Base-by-base conservation (phyloP, 768 basidiomycete genomes). In the Xerocomellus amylosporus region DNA sequence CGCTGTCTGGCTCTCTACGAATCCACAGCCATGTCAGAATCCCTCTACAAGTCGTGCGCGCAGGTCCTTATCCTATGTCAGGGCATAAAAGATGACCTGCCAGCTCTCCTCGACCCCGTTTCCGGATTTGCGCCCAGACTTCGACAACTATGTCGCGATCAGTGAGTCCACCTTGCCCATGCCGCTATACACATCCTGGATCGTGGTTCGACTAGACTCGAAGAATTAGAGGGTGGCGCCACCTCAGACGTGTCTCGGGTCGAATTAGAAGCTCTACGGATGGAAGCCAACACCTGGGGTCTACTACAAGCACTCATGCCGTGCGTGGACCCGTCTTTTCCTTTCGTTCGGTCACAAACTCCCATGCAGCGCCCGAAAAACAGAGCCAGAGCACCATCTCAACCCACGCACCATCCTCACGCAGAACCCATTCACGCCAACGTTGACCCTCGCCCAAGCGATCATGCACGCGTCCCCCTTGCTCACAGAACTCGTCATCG, bases 271-370 rank as follows among this genome's bases (percentile, higher is more conserved):
- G 73, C 83, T 1, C 69, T 91, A 49, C 77, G 80, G 10, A 75
- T 93, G 67, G 91, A 94, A 65, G 79, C 83, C 43, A 86, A 87
- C 67, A 92, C 92, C 1, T 95, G 92, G 92, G 80, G 79, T 0
- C 76, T 94, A 3, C 67, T 93, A 2, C 90, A 93, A 65, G 83
- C 84, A 3, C 74, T 94, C 43, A 81, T 86, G 79, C 83, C 88
- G 84, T 88, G 66, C 63, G 86, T 82, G 20, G 26, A 40, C 26
- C 31, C 45, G 14, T 61, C 49, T 17, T 42, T 42, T 38, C 38
- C 17, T 28, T 33, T 40, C 17, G 5, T 45, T 41, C 9, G 8
- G 8, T 42, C 48, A 47, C 30, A 22, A 42, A 44, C 43, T 22
- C 19, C 20, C 9, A 8, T 42, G 19, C 60, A 88, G 89, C n/a